phyloP scores from a whole-genome alignment of 2,329 filamentous ascomycete genomes.

The Cytospora leucostoma region DNA sequence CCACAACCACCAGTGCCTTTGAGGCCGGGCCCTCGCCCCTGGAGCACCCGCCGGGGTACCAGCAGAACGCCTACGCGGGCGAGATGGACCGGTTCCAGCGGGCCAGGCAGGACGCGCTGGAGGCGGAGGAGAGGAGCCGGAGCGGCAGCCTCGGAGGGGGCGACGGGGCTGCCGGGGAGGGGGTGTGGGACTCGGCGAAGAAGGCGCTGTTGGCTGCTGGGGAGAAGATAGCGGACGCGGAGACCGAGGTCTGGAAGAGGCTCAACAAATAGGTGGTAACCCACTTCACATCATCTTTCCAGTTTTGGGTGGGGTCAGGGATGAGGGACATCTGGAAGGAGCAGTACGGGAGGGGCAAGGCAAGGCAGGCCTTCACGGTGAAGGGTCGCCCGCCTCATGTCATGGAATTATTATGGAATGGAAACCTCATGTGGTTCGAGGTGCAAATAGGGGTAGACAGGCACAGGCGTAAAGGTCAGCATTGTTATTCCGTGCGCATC shows the following conservation, averaged over 20 bases:
- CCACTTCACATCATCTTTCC: no score
- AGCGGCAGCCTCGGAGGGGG: constrained; percentile 20
- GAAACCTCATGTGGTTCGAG: no score
- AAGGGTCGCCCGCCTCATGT: no score
- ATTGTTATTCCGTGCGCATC: no score
- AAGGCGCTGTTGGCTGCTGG: constrained; percentile 60
- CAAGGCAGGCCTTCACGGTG: no score
- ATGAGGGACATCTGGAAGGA: no score
- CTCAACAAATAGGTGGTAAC: constrained; percentile 60
- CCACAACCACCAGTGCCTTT: constrained; percentile 32
- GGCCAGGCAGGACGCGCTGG: constrained; percentile 41
- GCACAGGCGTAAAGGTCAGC: no score
- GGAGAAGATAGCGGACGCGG: constrained; percentile 58
- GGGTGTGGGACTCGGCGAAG: constrained; percentile 57
- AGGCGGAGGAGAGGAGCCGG: constrained; percentile 35
- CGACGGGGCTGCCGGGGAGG: constrained; percentile 42
- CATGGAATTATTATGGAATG: no score
- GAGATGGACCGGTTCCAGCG: constrained; percentile 52
- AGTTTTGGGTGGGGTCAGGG: no score
- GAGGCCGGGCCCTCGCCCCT: constrained; percentile 32
- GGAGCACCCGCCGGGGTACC: constrained; percentile 57
- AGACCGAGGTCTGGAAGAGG: constrained; percentile 63
- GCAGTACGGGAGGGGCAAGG: no score
- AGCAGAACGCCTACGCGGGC: constrained; percentile 56
- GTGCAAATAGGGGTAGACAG: no score